Conservation (phyloP, 805 yeast genomes). For the Osmozyma mogii region DNA sequence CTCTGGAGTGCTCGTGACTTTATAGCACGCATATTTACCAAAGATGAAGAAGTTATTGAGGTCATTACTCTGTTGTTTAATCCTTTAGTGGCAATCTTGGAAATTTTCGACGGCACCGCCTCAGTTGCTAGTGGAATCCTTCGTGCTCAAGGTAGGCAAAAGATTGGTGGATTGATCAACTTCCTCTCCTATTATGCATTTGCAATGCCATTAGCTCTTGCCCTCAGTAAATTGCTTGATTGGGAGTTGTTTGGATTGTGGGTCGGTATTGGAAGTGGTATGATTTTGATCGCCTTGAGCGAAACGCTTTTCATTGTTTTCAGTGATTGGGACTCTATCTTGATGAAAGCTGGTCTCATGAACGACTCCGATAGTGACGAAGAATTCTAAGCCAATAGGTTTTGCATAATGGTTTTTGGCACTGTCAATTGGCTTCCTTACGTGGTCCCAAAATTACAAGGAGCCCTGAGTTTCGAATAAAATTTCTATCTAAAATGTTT, state of each 20-base stretch:
- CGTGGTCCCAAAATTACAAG: too few relatives aligned
- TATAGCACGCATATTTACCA: slow-evolving; percentile 54
- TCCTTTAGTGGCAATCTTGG: slow-evolving; percentile 60
- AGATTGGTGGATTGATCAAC: slow-evolving; percentile 63
- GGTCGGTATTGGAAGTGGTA: slow-evolving; percentile 65
- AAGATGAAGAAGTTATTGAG: slow-evolving; percentile 48
- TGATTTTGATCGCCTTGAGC: slow-evolving; percentile 42
- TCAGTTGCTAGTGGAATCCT: slow-evolving; percentile 66
- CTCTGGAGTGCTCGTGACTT: slow-evolving; percentile 39
- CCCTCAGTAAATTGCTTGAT: slow-evolving; percentile 40
- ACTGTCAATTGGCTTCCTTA: too few relatives aligned
- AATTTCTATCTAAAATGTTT: too few relatives aligned
- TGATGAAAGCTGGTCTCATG: slow-evolving; percentile 23
- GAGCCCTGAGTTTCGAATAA: too few relatives aligned
- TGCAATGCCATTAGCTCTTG: slow-evolving; percentile 60
- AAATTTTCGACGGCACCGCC: slow-evolving; percentile 62
- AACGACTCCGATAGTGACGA: slow-evolving; percentile 4
- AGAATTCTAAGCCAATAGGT: too few relatives aligned
- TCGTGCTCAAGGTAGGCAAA: slow-evolving; percentile 72
- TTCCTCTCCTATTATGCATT: slow-evolving; percentile 62
- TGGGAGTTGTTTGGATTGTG: slow-evolving; percentile 58
- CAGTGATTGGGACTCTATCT: slow-evolving; percentile 47
- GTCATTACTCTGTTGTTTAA: slow-evolving; percentile 45
- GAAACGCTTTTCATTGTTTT: slow-evolving; percentile 41
- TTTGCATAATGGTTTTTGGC: too few relatives aligned